These are phyloP conservation scores for Orbilia ellipsospora DNA, from an alignment of 2,329 filamentous ascomycete genomes.

Conservation along the genomic window DNA sequence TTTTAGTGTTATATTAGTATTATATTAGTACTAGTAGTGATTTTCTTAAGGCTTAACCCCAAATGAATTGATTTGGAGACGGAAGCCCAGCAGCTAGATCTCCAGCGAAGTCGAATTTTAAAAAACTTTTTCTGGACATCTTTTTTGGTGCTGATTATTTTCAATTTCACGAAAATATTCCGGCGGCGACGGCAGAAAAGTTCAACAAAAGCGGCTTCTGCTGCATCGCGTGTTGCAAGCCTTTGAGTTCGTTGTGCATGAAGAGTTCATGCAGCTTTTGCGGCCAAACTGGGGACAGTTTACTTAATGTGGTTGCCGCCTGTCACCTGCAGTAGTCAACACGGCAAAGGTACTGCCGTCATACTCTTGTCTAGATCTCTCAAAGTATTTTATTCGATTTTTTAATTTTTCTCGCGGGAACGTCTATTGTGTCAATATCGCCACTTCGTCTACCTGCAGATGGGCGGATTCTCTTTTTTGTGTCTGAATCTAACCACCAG, in stretches of 20 bases:
- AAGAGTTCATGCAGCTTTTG: constrained; percentile 31
- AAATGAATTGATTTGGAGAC: constrained; percentile 3
- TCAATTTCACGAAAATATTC: constrained; percentile 30
- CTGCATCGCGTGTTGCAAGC: constrained; percentile 31
- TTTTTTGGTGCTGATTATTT: constrained; percentile 3
- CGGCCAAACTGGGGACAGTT: constrained; percentile 17
- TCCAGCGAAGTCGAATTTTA: neutral
- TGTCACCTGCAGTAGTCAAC: constrained; percentile 41
- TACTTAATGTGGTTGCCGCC: constrained; percentile 54
- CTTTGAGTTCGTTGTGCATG: constrained; percentile 24
- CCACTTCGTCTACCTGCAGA: constrained; percentile 22
- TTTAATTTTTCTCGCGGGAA: neutral
- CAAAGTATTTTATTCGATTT: neutral
- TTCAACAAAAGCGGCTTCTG: constrained; percentile 15
- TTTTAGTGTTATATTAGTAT: too few species aligned
- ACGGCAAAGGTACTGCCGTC: constrained; percentile 20
- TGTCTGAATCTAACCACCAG: too few species aligned
- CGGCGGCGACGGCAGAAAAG: constrained; percentile 41
- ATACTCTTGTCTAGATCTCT: constrained; percentile 21
- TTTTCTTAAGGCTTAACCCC: constrained; percentile 17
- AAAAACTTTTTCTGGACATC: neutral
- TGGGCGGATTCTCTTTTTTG: neutral
- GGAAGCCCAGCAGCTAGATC: constrained; percentile 11
- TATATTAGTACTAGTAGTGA: neutral
- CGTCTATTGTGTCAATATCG: constrained; percentile 14